Conservation (phyloP, 176 grass and related monocot species). For the Oryza rufipogon region DNA sequence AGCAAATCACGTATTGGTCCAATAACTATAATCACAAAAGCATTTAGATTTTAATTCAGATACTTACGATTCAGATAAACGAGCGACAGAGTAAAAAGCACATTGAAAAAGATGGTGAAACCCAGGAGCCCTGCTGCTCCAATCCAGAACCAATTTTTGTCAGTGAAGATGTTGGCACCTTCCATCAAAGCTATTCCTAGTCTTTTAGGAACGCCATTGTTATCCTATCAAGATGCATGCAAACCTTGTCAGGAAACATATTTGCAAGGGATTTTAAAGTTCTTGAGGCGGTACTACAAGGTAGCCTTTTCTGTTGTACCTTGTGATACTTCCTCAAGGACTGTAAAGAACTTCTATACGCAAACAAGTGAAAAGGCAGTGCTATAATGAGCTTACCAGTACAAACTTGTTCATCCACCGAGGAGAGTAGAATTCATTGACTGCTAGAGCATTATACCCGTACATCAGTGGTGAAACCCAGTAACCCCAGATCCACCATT, state of each 20-base stretch:
- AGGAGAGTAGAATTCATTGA: slow-evolving; percentile 94
- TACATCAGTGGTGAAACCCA: slow-evolving; percentile 93
- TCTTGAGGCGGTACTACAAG: neutral
- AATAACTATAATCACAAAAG: slow-evolving; percentile 15
- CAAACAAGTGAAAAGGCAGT: slow-evolving; percentile 18
- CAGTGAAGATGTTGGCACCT: slow-evolving; percentile 66
- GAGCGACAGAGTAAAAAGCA: slow-evolving; percentile 90
- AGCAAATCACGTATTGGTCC: slow-evolving; percentile 26
- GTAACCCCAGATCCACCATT: slow-evolving; percentile 99
- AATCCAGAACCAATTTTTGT: slow-evolving; percentile 97
- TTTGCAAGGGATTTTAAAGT: neutral
- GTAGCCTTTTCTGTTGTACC: neutral
- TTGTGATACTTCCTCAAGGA: neutral
- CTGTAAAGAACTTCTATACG: neutral
- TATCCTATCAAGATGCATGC: slow-evolving; percentile 41
- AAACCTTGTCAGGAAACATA: slow-evolving; percentile 32
- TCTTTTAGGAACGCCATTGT: slow-evolving; percentile 55
- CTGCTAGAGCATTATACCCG: slow-evolving; percentile 84
- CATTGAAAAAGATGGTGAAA: slow-evolving; percentile 96
- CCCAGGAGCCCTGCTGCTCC: slow-evolving; percentile 79
- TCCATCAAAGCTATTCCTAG: slow-evolving; percentile 71
- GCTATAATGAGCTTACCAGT: slow-evolving; percentile 37
- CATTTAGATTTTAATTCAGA: neutral
- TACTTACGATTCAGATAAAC: slow-evolving; percentile 88
- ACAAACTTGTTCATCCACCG: slow-evolving; percentile 85